Conservation (phyloP, 805 yeast species). For the Isabelozyma gotoi region DNA sequence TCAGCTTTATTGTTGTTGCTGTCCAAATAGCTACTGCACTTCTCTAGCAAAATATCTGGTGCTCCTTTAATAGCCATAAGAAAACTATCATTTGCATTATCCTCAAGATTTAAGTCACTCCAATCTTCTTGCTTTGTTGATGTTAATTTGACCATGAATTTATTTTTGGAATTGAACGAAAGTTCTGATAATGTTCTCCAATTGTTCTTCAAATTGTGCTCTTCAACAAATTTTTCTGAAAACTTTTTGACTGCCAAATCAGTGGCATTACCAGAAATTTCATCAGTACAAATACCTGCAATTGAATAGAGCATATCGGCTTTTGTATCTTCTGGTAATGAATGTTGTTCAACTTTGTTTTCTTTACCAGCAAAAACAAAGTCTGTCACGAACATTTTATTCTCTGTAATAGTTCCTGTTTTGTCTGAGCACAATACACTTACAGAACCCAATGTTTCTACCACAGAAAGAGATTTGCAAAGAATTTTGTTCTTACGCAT, state of each 20-base stretch:
- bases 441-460: conserved; percentile 59
- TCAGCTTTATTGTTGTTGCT: conserved; percentile 14
- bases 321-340: conserved; percentile 5
- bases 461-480: conserved; percentile 45
- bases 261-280: conserved; percentile 48
- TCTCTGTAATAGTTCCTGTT: conserved; percentile 50
- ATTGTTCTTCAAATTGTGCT: conserved; percentile 3
- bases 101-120: conserved; percentile 7
- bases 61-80: conserved; percentile 44
- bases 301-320: conserved; percentile 12
- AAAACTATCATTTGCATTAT: conserved; percentile 9
- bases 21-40: conserved; percentile 20
- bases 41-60: conserved; percentile 41
- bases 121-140: conserved; percentile 9
- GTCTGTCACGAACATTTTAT: conserved; percentile 44
- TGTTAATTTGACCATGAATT: conserved; percentile 40
- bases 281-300: conserved; percentile 35
- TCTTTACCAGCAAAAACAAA: conserved; percentile 14
- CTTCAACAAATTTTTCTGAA: conserved; percentile 19
- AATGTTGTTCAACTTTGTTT: conserved; percentile 10
- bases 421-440: conserved; percentile 46
- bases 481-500: conserved; percentile 47
- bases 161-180: conserved; percentile 47
- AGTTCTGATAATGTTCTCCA: conserved; percentile 28
- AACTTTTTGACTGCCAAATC: conserved; percentile 43